Base-by-base conservation (phyloP, 306 rosid species). In the Inga leiocalycina region DNA sequence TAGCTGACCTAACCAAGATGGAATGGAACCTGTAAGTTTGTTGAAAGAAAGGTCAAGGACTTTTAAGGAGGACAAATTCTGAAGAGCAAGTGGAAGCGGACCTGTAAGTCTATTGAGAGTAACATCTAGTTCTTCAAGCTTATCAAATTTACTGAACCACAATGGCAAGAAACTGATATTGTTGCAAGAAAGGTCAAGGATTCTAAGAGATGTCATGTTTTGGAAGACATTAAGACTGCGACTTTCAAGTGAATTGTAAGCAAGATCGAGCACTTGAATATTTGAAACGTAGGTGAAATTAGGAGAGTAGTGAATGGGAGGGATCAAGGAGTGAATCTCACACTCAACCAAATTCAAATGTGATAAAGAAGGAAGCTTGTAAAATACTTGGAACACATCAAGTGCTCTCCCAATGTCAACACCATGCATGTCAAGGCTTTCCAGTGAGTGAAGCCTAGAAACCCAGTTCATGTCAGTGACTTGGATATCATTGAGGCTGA, bases 311-410 rank as follows among this genome's bases (percentile, higher is more conserved):
- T 12, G 37, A 22, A 2, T 22, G 46, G 81, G 37, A 16, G 15
- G 11, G 13, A 39, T 12, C 17, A 65, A 70, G 34, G 19, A 24
- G 12, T 15, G 45, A 83, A 68, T 0, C 0, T 0, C 35, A 35
- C 85, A 85, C 0, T 0, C 3, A 22, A 0, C 1, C 49, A 37
- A 20, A 2, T 51, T 3, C 59, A 82, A 39, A 5, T 9, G 6
- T 35, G 22, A 57, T 52, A 86, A 30, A 10, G 82, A 70, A 65
- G 84, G 87, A 27, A 81, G 79, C 44, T 2, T 78, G 61, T 74
- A 41, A 45, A 85, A 30, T 59, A 79, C 83, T 54, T 66, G 71
- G 22, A 85, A 70, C 15, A 67, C 56, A 30, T 82, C 73, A 6
- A 16, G 75, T 8, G 74, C 45, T 2, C 65, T n/a, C 8, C 77